A percentile compares a stretch with the other conserved stretches of the same genome.
Evolutionary conservation across 2,329 filamentous ascomycete species (phyloP).

Genomic region (Tympanopsis confertula): DNA sequence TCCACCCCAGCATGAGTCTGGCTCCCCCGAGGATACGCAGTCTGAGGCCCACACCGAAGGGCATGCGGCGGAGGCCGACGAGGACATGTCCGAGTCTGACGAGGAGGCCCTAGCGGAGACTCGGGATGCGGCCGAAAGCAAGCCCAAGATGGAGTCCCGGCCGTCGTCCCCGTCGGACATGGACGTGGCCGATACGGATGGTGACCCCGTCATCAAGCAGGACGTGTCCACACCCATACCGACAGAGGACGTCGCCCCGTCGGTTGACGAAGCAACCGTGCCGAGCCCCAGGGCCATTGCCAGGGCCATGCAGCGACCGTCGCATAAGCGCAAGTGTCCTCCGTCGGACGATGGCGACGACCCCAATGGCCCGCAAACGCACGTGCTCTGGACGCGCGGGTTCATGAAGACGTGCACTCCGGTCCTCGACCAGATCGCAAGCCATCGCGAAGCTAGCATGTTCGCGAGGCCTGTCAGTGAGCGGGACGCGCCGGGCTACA

Average conservation of each 20-base stretch:
- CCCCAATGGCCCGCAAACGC: slow-evolving; percentile 43
- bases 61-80: too few relatives aligned
- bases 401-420: slow-evolving; percentile 64
- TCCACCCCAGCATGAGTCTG: too few relatives aligned
- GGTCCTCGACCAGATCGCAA: slow-evolving; percentile 65
- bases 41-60: too few relatives aligned
- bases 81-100: too few relatives aligned
- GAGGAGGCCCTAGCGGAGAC: too few relatives aligned
- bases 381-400: slow-evolving; percentile 66
- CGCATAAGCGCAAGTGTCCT: slow-evolving; percentile 31
- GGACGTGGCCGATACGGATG: background rate
- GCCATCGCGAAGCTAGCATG: slow-evolving; percentile 68
- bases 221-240: slow-evolving; percentile 16
- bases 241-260: slow-evolving; percentile 21
- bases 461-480: slow-evolving; percentile 68
- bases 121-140: too few relatives aligned
- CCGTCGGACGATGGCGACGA: slow-evolving; percentile 34
- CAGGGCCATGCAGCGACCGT: slow-evolving; percentile 33
- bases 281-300: slow-evolving; percentile 35
- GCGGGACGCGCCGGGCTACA: slow-evolving; percentile 65
- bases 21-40: too few relatives aligned
- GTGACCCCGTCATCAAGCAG: background rate
- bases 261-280: slow-evolving; percentile 42
- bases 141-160: too few relatives aligned
- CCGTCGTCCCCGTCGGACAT: slow-evolving; percentile 1